Percentiles rank a stretch among this genome's conserved stretches.
phyloP scores from a whole-genome alignment of 768 basidiomycete genomes.

The Tylopilus subfusipes region DNA sequence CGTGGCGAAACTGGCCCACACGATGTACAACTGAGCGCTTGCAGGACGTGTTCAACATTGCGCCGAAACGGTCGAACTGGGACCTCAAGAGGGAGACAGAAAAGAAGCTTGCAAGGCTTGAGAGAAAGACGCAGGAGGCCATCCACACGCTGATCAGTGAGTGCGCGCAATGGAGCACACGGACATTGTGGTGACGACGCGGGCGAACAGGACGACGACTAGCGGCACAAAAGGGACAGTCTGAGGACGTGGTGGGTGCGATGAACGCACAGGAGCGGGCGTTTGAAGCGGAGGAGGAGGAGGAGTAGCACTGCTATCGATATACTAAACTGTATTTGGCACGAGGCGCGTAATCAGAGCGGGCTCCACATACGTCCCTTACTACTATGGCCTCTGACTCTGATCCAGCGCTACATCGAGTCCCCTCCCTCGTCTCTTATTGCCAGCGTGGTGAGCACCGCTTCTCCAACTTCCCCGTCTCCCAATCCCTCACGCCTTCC shows the following conservation, averaged over 20 bases:
- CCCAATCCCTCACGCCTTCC: slow-evolving; percentile 10
- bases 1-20: slow-evolving; percentile 26
- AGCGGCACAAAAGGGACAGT: slow-evolving; percentile 72
- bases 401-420: slow-evolving; percentile 36
- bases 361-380: neutral
- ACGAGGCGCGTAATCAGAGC: slow-evolving; percentile 15
- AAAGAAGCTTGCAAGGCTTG: slow-evolving; percentile 84
- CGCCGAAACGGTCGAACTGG: slow-evolving; percentile 96
- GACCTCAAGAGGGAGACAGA: slow-evolving; percentile 93
- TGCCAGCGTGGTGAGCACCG: slow-evolving; percentile 66
- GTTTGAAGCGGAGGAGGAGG: slow-evolving; percentile 46
- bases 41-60: slow-evolving; percentile 95
- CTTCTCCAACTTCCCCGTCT: neutral
- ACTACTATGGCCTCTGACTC: slow-evolving; percentile 30
- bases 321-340: slow-evolving; percentile 18
- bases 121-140: slow-evolving; percentile 86
- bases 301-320: neutral
- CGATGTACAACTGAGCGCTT: slow-evolving; percentile 15
- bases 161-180: slow-evolving; percentile 30
- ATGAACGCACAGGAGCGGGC: slow-evolving; percentile 73
- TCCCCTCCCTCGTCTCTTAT: slow-evolving; percentile 62
- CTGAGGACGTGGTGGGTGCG: slow-evolving; percentile 77
- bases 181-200: slow-evolving; percentile 6
- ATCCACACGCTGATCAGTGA: slow-evolving; percentile 90
- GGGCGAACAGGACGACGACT: slow-evolving; percentile 65